Base-by-base conservation (phyloP, 139 green algal species). In the Pleodorina starrii region DNA sequence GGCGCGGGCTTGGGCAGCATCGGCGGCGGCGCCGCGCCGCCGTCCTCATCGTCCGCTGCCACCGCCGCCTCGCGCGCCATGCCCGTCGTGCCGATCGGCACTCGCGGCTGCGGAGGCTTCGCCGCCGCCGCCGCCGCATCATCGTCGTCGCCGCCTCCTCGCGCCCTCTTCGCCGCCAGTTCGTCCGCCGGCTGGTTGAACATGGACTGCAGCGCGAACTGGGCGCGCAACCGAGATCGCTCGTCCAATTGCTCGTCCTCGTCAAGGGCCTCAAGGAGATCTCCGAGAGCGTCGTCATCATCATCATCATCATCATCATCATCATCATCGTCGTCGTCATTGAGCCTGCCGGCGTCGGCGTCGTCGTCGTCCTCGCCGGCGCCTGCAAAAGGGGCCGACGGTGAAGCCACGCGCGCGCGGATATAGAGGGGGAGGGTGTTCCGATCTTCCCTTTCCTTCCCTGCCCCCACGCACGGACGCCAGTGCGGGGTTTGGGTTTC, bases 171-270 rank as follows among this genome's bases (percentile, higher is more conserved):
- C 27, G 81, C 81, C 29, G 60, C 42, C 35, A 88, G 66, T 66
- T 88, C 83, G 36, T 88, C 83, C 17, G 81, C 81, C 1, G 81
- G 81, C 63, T 79, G 60, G 63, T 87, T 87, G 63, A 87, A 87
- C 81, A 87, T 87, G 63, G 63, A 79, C 81, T 59, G 40, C 80
- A 87, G 80, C 25, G 80, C 80, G 27, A 60, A 87, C 60, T 87
- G 60, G 40, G 79, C 79, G 32, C 50, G n/a, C 29, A 79, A n/a
- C 77, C 40, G 35, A 17, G 32, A 32, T 16, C 78, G 79, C 5
- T 38, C 6, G 42, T 86, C 79, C 42, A 86, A 54, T 0, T 42
- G 57, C 79, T 86, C 79, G 57, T 75, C 57, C 38, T 87, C 81
- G 36, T 48, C 81, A 4, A 87, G 7, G 17, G 44, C 44, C 43